These are phyloP conservation scores for Penicillium vulpinum DNA, from an alignment of 2,329 filamentous ascomycete species.

Conservation along the genomic window DNA sequence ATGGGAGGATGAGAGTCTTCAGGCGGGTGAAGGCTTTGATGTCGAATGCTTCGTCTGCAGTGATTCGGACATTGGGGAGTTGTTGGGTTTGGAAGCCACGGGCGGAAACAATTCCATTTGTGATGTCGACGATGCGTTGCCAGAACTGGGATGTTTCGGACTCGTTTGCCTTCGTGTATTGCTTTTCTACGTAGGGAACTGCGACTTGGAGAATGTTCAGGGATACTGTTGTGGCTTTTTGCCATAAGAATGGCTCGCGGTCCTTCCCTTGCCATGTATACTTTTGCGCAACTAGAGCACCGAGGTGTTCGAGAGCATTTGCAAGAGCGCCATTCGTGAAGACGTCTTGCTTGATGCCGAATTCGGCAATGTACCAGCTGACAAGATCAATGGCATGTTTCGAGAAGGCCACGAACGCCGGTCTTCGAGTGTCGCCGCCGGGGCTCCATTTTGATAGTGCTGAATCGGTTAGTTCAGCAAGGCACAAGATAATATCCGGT, in stretches of 20 bases:
- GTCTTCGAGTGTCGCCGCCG: slow-evolving; percentile 50
- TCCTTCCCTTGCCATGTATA: slow-evolving; percentile 74
- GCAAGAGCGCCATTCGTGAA: slow-evolving; percentile 68
- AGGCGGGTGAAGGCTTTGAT: slow-evolving; percentile 70
- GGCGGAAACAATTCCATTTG: slow-evolving; percentile 68
- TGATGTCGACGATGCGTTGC: slow-evolving; percentile 65
- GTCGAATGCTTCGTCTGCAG: slow-evolving; percentile 77
- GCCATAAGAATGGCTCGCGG: slow-evolving; percentile 74
- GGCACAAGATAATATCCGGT: slow-evolving; percentile 39
- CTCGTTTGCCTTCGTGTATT: slow-evolving; percentile 30
- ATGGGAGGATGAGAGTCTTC: slow-evolving; percentile 67
- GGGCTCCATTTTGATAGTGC: slow-evolving; percentile 46
- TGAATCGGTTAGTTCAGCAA: slow-evolving; percentile 70
- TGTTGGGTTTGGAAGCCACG: slow-evolving; percentile 53
- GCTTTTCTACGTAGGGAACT: slow-evolving; percentile 59
- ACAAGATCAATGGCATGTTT: slow-evolving; percentile 76
- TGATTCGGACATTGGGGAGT: slow-evolving; percentile 49
- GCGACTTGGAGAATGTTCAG: slow-evolving; percentile 68
- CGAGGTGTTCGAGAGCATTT: slow-evolving; percentile 65
- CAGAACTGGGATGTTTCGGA: slow-evolving; percentile 63
- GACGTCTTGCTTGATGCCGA: slow-evolving; percentile 61
- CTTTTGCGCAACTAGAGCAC: slow-evolving; percentile 71
- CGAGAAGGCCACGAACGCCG: slow-evolving; percentile 86
- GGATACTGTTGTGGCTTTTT: slow-evolving; percentile 70
- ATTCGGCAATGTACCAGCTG: slow-evolving; percentile 42